These are phyloP conservation scores for Fusarium fujikuroi DNA, from an alignment of 2,329 filamentous ascomycete genomes.

Conservation along the genomic window DNA sequence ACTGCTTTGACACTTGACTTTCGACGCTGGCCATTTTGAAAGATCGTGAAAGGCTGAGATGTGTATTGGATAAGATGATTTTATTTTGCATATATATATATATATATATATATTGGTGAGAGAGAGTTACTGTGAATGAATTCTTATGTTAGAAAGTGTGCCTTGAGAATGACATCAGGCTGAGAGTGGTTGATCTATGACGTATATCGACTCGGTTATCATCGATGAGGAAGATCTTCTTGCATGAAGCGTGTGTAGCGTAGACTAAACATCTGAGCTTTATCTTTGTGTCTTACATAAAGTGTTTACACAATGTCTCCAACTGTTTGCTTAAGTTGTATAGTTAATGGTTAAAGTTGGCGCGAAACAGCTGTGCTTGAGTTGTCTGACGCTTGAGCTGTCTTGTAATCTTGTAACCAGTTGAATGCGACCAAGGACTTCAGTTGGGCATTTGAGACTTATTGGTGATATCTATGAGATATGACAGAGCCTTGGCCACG, in stretches of 20 bases:
- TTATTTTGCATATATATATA: not conserved
- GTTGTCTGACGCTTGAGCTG: not conserved
- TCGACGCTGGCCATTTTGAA: constrained; percentile 19
- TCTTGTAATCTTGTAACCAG: not conserved
- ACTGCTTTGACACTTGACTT: constrained; percentile 17
- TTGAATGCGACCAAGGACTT: not conserved
- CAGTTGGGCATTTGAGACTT: not conserved
- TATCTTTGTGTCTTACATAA: constrained; percentile 15
- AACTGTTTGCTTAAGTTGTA: not conserved
- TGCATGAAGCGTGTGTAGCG: constrained; percentile 12
- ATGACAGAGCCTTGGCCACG: not conserved
- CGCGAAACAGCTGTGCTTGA: not conserved
- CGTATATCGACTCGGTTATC: constrained; percentile 16
- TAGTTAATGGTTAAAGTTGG: not conserved
- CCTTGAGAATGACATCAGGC: constrained; percentile 21
- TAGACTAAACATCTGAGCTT: not conserved
- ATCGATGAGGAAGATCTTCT: not conserved
- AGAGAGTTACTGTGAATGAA: not conserved
- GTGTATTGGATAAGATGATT: not conserved
- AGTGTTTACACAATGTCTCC: not conserved
- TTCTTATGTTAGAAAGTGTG: not conserved
- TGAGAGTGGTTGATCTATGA: constrained; percentile 20
- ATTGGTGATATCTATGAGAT: not conserved
- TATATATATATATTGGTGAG: not conserved
- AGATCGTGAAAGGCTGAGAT: not conserved